phyloP scores from a whole-genome alignment of 345 rosid species.

The Corchorus olitorius region DNA sequence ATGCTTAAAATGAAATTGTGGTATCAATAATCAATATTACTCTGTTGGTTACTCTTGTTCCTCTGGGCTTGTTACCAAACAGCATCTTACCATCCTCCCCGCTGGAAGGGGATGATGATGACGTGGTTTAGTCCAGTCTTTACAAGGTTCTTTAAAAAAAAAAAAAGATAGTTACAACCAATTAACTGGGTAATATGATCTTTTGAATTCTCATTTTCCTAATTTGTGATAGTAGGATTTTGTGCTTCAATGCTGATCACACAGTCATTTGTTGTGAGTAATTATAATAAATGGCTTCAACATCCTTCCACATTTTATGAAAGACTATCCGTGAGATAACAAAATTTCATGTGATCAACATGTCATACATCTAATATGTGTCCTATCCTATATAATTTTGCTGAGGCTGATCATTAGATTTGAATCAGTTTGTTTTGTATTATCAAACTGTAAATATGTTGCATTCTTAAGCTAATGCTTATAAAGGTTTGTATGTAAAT shows the following conservation, averaged over 20 bases:
- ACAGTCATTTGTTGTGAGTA: neutral
- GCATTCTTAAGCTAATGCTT: neutral
- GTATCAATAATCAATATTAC: neutral
- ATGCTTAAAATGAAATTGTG: constrained; percentile 10
- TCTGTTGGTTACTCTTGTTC: neutral
- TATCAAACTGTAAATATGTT: neutral
- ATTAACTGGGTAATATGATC: neutral
- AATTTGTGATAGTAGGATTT: neutral
- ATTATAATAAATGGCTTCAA: neutral
- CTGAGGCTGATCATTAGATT: neutral
- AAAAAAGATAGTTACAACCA: neutral
- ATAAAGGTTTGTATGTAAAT: constrained; percentile 10
- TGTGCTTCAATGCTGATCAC: neutral
- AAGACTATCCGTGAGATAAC: neutral
- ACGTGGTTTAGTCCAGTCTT: neutral
- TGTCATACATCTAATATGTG: neutral
- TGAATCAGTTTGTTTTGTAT: constrained; percentile 3
- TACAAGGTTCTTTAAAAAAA: neutral
- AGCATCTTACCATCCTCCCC: constrained; percentile 3
- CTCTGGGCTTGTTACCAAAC: neutral
- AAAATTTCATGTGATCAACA: neutral
- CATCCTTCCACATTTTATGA: neutral
- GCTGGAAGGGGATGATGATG: neutral
- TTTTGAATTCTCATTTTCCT: neutral
- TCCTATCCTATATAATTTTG: constrained; percentile 1